These are phyloP conservation scores for Monilinia aucupariae DNA, from an alignment of 2,329 filamentous ascomycete species.

Conservation along the genomic window DNA sequence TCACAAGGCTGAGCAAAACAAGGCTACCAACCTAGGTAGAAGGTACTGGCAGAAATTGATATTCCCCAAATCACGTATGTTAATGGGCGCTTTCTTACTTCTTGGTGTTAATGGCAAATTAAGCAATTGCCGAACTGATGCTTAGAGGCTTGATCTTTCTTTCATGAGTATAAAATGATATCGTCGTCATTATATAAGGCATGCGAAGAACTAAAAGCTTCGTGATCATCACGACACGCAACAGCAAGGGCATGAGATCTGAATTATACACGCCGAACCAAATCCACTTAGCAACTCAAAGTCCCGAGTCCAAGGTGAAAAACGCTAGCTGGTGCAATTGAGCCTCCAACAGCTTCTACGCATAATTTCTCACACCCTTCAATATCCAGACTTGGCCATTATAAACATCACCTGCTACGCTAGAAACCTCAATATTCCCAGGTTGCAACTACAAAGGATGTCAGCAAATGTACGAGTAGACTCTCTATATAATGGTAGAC, in stretches of 20 bases:
- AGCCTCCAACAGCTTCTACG: conserved; percentile 16
- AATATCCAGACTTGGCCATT: conserved; percentile 74
- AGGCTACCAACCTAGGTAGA: background rate
- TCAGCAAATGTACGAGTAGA: conserved; percentile 1
- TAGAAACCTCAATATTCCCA: conserved; percentile 69
- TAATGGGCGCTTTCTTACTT: background rate
- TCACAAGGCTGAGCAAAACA: conserved; percentile 7
- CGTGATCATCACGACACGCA: background rate
- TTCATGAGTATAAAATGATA: background rate
- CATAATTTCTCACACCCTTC: conserved; percentile 46
- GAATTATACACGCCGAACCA: background rate
- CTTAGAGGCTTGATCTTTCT: background rate
- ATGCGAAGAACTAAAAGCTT: background rate
- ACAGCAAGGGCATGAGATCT: background rate
- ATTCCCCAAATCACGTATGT: background rate
- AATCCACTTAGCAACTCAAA: background rate
- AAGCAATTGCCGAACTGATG: background rate
- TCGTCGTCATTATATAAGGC: background rate
- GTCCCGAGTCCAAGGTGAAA: background rate
- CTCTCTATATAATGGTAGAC: conserved; percentile 31
- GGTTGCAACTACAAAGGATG: conserved; percentile 61
- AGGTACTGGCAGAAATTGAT: background rate
- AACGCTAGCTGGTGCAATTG: background rate
- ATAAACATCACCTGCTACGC: conserved; percentile 66
- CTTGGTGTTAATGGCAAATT: background rate